Evolutionary conservation across 2,329 filamentous ascomycete genomes (phyloP), one percentile per base, ranked within the genome.

Genomic region (Ophiostoma sp.): DNA sequence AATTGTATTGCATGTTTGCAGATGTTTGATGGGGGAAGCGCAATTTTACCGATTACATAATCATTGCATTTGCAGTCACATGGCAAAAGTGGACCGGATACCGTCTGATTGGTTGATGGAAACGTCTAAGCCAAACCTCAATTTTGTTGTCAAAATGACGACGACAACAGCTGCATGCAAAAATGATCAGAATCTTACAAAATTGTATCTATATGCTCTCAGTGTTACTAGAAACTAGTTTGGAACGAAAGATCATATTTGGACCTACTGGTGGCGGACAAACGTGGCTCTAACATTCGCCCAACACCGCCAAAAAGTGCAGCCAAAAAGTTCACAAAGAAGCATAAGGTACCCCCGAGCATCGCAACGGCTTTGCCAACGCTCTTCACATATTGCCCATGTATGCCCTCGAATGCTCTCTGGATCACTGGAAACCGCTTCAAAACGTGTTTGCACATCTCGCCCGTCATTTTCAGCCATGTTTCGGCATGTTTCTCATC

Each of bases 91-190:
- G 57, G 27, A 17, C 4, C 57, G 1, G 5, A 4, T 31, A 4
- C 3, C 36, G 1, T 71, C 67, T 71, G 70, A 71, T 71, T 71
- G 70, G 70, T n/a, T 33, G 7, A 20, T 1, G 23, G 2, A 17
- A 31, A 33, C 23, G 48, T 36, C 41, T 1, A 62, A 39, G 33
- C 57, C 41, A 57, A 57, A 67, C 69, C 67, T 71, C 69, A 60
- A n/a, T 54, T 41, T 23, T 36, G 13, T 54, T 44, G 35, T 62
- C n/a, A 48, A 39, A 62, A 35, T 35, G 13, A 15, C 35, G 62
- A 23, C 35, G 8, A 67, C 39, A 66, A 57, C n/a, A 8, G 35
- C 39, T 31, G 35, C 20, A 36, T 11, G 17, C 20, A 39, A 6
- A 35, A 23, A 39, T 39, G 20, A 8, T 23, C 20, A 23, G 10